Conservation (phyloP, 75 land plant genomes). For the Cryptomeria japonica region DNA sequence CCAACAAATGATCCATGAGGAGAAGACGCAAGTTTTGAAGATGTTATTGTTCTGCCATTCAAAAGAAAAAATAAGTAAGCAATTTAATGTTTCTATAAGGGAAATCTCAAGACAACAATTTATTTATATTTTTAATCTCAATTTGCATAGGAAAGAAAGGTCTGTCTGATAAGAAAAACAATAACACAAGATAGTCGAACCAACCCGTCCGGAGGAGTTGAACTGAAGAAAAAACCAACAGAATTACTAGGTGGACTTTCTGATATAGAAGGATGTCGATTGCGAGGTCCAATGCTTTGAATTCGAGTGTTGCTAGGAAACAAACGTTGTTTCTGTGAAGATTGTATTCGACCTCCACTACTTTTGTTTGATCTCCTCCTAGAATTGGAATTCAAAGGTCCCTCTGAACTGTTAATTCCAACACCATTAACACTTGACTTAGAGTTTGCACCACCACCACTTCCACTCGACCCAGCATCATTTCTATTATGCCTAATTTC, state of each 20-base stretch:
- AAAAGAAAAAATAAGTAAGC: not conserved
- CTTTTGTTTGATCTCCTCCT: constrained; percentile 51
- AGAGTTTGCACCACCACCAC: constrained; percentile 21
- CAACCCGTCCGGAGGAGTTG: constrained; percentile 94
- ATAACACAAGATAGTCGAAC: constrained; percentile 14
- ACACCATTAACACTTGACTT: constrained; percentile 33
- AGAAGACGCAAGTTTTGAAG: constrained; percentile 63
- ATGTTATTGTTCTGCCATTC: constrained; percentile 12
- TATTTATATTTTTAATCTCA: not conserved
- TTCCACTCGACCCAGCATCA: constrained; percentile 15
- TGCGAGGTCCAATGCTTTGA: constrained; percentile 37
- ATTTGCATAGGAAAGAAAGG: not conserved
- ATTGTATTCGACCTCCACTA: constrained; percentile 27
- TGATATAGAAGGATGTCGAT: constrained; percentile 44
- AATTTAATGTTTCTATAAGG: not conserved
- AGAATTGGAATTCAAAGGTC: constrained; percentile 29
- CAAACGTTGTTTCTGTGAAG: constrained; percentile 63
- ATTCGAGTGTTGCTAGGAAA: constrained; percentile 62
- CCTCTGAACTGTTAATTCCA: constrained; percentile 35
- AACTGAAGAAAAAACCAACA: constrained; percentile 91
- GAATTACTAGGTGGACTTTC: constrained; percentile 92
- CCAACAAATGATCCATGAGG: constrained; percentile 48
- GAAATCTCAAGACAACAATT: not conserved
- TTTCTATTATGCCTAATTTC: constrained; percentile 4
- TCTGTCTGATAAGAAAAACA: not conserved